Evolutionary conservation across 768 basidiomycete species (phyloP).

Genomic region (Mycena capillaripes): DNA sequence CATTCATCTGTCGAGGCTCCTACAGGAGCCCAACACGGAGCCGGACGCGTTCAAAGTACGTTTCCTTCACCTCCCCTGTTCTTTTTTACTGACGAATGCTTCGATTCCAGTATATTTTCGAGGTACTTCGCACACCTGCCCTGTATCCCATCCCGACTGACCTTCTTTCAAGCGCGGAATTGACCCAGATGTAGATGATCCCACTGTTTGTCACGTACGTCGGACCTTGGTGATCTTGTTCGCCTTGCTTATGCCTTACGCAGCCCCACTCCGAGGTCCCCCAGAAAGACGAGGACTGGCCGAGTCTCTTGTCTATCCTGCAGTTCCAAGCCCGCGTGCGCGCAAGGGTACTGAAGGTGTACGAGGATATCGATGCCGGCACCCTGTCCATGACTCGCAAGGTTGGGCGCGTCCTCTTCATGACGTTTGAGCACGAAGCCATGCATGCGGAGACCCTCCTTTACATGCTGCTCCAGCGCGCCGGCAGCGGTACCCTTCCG

Average conservation of each 20-base stretch:
- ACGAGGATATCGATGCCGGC: slow-evolving; percentile 73
- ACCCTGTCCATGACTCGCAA: slow-evolving; percentile 71
- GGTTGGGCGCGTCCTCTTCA: slow-evolving; percentile 85
- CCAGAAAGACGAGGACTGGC: slow-evolving; percentile 87
- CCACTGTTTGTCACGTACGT: slow-evolving; percentile 86
- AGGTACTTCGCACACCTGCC: slow-evolving; percentile 55
- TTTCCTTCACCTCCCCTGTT: slow-evolving; percentile 20
- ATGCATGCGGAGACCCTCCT: slow-evolving; percentile 93
- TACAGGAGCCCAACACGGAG: slow-evolving; percentile 85
- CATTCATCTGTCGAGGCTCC: slow-evolving; percentile 84
- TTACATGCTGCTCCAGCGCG: slow-evolving; percentile 93
- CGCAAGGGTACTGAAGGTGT: slow-evolving; percentile 77
- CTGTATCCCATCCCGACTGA: background rate
- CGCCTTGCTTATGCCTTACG: background rate
- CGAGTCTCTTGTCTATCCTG: slow-evolving; percentile 75
- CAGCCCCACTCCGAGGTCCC: slow-evolving; percentile 95
- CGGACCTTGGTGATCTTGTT: background rate
- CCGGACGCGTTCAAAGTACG: slow-evolving; percentile 83
- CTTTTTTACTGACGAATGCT: background rate
- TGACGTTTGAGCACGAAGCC: slow-evolving; percentile 93
- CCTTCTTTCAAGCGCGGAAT: slow-evolving; percentile 82
- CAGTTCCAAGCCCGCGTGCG: slow-evolving; percentile 86
- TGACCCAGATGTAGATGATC: slow-evolving; percentile 95
- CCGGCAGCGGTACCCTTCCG: slow-evolving; percentile 82
- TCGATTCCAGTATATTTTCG: slow-evolving; percentile 74